These are phyloP conservation scores for Anisodus acutangulus DNA, from an alignment of 257 asterid species.

Conservation along the genomic window DNA sequence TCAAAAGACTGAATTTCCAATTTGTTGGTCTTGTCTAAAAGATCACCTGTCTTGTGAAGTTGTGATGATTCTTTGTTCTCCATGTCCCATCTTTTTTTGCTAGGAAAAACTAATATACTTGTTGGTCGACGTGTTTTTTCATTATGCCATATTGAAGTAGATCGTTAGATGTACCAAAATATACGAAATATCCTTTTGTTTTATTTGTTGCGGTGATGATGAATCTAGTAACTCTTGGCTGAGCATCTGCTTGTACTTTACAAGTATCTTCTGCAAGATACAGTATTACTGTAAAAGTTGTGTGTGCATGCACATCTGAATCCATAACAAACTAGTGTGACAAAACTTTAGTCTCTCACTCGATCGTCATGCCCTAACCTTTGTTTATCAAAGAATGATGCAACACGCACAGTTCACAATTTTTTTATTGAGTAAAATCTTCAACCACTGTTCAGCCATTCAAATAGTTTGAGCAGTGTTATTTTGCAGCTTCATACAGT, in stretches of 20 bases:
- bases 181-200: not conserved
- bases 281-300: not conserved
- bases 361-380: not conserved
- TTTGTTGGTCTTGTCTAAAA: not conserved
- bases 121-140: not conserved
- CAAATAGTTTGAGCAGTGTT: not conserved
- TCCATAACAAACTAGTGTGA: not conserved
- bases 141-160: not conserved
- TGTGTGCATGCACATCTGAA: not conserved
- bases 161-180: not conserved
- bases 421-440: not conserved
- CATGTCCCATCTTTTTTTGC: not conserved
- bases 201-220: not conserved
- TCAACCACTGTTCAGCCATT: not conserved
- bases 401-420: not conserved
- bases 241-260: not conserved
- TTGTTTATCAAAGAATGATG: slow-evolving; percentile 6
- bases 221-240: not conserved
- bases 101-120: not conserved
- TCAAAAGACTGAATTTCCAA: slow-evolving; percentile 12
- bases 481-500: not conserved
- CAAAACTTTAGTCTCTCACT: not conserved
- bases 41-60: not conserved
- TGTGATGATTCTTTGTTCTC: not conserved
- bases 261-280: not conserved